Evolutionary conservation across 169 alveolate species (phyloP).

Genomic region (Plasmodium sp.): DNA sequence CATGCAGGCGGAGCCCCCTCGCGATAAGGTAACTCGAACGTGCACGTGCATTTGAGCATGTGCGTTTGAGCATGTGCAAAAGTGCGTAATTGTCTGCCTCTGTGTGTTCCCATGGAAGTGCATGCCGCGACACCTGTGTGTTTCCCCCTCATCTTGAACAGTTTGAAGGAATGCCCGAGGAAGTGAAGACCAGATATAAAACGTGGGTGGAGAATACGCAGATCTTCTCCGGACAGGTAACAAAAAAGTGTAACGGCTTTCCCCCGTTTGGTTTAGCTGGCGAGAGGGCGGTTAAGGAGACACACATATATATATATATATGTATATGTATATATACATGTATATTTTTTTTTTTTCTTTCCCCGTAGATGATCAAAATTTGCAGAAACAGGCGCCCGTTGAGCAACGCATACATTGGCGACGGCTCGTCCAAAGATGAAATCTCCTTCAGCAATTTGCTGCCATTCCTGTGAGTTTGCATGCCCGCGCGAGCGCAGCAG

Average conservation of each 20-base stretch:
- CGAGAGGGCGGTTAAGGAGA: neutral
- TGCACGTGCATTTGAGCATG: neutral
- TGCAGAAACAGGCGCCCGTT: slow-evolving; percentile 54
- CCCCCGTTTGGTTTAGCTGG: neutral
- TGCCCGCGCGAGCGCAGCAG: neutral
- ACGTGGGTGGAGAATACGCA: slow-evolving; percentile 56
- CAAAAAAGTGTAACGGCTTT: neutral
- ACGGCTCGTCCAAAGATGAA: slow-evolving; percentile 22
- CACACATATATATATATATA: neutral
- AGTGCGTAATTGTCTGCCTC: neutral
- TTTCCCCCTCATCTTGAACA: neutral
- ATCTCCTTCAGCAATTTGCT: slow-evolving; percentile 43
- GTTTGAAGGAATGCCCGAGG: slow-evolving; percentile 65
- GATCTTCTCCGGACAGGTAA: slow-evolving; percentile 72
- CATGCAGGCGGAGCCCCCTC: neutral
- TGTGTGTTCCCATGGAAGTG: neutral
- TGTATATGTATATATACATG: neutral
- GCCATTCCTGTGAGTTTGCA: slow-evolving; percentile 28
- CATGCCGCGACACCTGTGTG: neutral
- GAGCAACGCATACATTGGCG: slow-evolving; percentile 46
- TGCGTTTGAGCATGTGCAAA: neutral
- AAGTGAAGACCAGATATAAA: slow-evolving; percentile 60
- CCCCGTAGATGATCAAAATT: slow-evolving; percentile 51
- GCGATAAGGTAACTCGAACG: slow-evolving; percentile 27
- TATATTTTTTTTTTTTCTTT: neutral